Conservation (phyloP, 2,329 filamentous ascomycete species). For the Hymenoscyphus fraxineus region DNA sequence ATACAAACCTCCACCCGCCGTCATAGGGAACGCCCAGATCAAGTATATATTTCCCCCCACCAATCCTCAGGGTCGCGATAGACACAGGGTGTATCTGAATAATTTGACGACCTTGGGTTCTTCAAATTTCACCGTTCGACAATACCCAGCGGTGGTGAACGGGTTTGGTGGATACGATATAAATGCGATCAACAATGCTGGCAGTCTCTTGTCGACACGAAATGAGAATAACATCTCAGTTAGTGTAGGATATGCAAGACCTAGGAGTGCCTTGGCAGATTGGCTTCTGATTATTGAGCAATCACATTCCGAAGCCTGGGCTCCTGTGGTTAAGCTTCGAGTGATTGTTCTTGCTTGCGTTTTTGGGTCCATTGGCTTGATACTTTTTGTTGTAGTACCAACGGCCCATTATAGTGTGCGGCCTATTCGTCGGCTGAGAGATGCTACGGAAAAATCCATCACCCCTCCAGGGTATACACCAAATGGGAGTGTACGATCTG, state of each 20-base stretch:
- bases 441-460: slow-evolving; percentile 33
- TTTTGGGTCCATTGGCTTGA: slow-evolving; percentile 73
- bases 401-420: slow-evolving; percentile 77
- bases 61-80: slow-evolving; percentile 38
- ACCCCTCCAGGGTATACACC: slow-evolving; percentile 33
- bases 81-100: slow-evolving; percentile 43
- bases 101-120: slow-evolving; percentile 34
- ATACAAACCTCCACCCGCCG: slow-evolving; percentile 38
- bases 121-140: slow-evolving; percentile 53
- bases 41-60: slow-evolving; percentile 60
- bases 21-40: slow-evolving; percentile 45
- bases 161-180: slow-evolving; percentile 52
- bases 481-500: slow-evolving; percentile 31
- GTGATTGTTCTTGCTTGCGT: slow-evolving; percentile 80
- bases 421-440: slow-evolving; percentile 49
- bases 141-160: slow-evolving; percentile 60
- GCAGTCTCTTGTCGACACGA: slow-evolving; percentile 60
- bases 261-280: slow-evolving; percentile 64
- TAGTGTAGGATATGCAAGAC: slow-evolving; percentile 75
- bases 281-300: slow-evolving; percentile 85
- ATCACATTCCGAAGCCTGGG: slow-evolving; percentile 67
- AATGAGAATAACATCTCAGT: slow-evolving; percentile 71
- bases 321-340: slow-evolving; percentile 69
- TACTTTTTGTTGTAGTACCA: slow-evolving; percentile 69
- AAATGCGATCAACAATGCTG: slow-evolving; percentile 59